These are phyloP conservation scores for Phytophthora multivora DNA, from an alignment of 352 stramenopile genomes.

Conservation along the genomic window DNA sequence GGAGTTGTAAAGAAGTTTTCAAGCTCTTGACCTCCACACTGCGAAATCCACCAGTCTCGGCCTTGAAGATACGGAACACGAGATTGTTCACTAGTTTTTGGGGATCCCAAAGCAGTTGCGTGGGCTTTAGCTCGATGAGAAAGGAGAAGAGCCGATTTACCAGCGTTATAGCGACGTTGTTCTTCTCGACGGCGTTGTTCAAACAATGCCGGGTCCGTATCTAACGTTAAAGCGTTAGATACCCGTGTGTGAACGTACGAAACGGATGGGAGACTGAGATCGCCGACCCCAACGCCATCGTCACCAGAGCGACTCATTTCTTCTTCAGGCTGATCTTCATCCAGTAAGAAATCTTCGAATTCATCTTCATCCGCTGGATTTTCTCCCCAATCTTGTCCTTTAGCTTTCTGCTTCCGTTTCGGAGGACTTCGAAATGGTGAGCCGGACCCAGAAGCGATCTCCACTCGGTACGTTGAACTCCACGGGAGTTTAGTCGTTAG, in stretches of 20 bases:
- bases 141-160: slow-evolving; percentile 47
- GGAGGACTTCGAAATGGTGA: slow-evolving; percentile 57
- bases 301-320: slow-evolving; percentile 26
- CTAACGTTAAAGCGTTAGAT: slow-evolving; percentile 4
- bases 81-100: slow-evolving; percentile 19
- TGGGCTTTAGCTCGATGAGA: slow-evolving; percentile 3
- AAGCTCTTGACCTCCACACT: slow-evolving; percentile 75
- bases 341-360: slow-evolving; percentile 11
- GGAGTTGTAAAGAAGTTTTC: slow-evolving; percentile 72
- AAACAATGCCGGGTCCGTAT: slow-evolving; percentile 54
- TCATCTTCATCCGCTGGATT: slow-evolving; percentile 11
- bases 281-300: slow-evolving; percentile 69
- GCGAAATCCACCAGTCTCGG: slow-evolving; percentile 77
- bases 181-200: slow-evolving; percentile 51
- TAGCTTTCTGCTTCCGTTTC: slow-evolving; percentile 6
- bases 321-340: slow-evolving; percentile 24
- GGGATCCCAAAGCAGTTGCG: slow-evolving; percentile 9
- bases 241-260: slow-evolving; percentile 29
- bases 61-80: slow-evolving; percentile 55
- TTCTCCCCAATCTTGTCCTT: slow-evolving; percentile 3
- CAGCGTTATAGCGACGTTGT: slow-evolving; percentile 58
- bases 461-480: slow-evolving; percentile 53
- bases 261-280: slow-evolving; percentile 36
- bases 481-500: slow-evolving; percentile 69
- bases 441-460: slow-evolving; percentile 15